Evolutionary conservation across 2,329 filamentous ascomycete species (phyloP), one percentile per base, ranked within the genome.

Genomic region (Colletotrichum limetticola): DNA sequence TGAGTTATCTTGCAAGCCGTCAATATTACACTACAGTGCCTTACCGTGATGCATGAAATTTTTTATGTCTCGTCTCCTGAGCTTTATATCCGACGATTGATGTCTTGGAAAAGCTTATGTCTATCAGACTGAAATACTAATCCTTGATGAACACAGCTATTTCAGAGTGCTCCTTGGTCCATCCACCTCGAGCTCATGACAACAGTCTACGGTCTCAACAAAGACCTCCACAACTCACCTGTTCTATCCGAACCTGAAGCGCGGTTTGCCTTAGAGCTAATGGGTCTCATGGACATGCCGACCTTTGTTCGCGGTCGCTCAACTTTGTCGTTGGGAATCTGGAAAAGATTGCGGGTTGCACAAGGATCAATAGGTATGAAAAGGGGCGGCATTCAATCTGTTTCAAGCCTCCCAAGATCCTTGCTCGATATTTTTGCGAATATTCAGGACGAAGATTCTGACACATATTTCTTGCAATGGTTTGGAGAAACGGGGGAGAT

Each of bases 401-500:
- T 79, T 2, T 76, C 77, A 3, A 77, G 77, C 3, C 16, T 79
- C 5, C 78, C 78, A 2, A 75, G 78, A 5, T 72, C 64, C n/a
- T 74, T 79, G 0, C 63, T 79, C 1, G 78, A 79, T 52, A 74
- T 79, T 6, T 77, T 79, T 30, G 70, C 69, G 0, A 55, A 57
- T 5, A 67, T 78, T 2, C 53, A 60, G 2, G 46, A 61, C 24
- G 57, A 61, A 1, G 52, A 58, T 11, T 73, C 71, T 6, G 78
- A 79, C 24, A 26, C 42, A 0, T 72, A 66, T 0, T 67, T 79
- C 49, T 49, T 63, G 4, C 49, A 35, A 2, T 79, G 78, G 78
- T 72, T 72, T 0, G 78, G 78, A 0, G 64, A 78, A 1, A 64
- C 74, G 7, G 78, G 78, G 0, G 76, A 77, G 37, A 63, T 78